A percentile compares a stretch with the other conserved stretches of the same genome.
phyloP scores from a whole-genome alignment of 2,329 filamentous ascomycete species.

The Aspergillus nomiae region DNA sequence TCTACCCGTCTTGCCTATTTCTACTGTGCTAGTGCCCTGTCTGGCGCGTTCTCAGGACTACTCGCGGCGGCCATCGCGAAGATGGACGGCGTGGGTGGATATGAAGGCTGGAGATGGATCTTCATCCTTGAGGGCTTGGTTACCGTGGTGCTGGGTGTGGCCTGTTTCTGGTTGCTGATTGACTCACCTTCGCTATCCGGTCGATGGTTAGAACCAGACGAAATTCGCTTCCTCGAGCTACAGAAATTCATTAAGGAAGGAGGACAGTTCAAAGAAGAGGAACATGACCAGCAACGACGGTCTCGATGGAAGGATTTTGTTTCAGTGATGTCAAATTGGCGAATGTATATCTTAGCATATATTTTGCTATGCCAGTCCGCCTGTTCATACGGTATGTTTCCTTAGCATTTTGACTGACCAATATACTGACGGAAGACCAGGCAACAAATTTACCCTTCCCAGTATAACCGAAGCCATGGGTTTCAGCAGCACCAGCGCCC shows the following conservation, averaged over 20 bases:
- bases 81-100: slow-evolving; percentile 15
- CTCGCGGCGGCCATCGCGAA: slow-evolving; percentile 36
- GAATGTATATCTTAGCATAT: slow-evolving; percentile 28
- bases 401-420: slow-evolving; percentile 19
- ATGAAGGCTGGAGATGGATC: slow-evolving; percentile 41
- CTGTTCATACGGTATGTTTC: slow-evolving; percentile 24
- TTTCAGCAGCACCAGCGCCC: slow-evolving; percentile 36
- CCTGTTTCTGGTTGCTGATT: slow-evolving; percentile 31
- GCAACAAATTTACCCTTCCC: slow-evolving; percentile 39
- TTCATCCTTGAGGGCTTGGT: slow-evolving; percentile 50
- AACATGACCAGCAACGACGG: neutral
- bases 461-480: slow-evolving; percentile 42
- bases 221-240: slow-evolving; percentile 28
- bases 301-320: slow-evolving; percentile 11
- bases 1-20: slow-evolving; percentile 25
- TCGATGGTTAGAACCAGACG: slow-evolving; percentile 40
- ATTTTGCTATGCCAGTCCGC: slow-evolving; percentile 29
- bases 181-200: slow-evolving; percentile 42
- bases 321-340: slow-evolving; percentile 13
- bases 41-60: slow-evolving; percentile 42
- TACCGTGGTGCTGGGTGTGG: slow-evolving; percentile 8
- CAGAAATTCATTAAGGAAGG: slow-evolving; percentile 17
- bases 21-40: slow-evolving; percentile 27
- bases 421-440: slow-evolving; percentile 20
- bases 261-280: slow-evolving; percentile 6